phyloP scores from a whole-genome alignment of 1,284 basidiomycete species.

The Meripilus lineatus region DNA sequence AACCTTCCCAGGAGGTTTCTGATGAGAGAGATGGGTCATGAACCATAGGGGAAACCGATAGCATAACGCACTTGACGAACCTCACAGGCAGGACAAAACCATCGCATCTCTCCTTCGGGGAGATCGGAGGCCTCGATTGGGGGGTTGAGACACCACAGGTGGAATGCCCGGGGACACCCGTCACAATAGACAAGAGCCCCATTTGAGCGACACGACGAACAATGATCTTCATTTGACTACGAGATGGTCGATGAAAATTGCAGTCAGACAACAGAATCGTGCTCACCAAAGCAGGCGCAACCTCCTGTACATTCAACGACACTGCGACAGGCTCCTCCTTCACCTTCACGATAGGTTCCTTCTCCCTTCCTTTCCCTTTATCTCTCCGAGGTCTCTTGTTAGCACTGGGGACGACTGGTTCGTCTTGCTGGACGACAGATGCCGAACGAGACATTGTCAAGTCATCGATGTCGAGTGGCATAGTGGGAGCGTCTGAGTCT shows the following conservation, averaged over 20 bases:
- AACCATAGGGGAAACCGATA: constrained; percentile 3
- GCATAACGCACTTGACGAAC: constrained; percentile 53
- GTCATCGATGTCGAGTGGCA: constrained; percentile 46
- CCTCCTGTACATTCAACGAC: constrained; percentile 22
- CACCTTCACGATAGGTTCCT: constrained; percentile 48
- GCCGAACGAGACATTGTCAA: constrained; percentile 51
- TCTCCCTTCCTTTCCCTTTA: constrained; percentile 67
- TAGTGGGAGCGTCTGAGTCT: constrained; percentile 37
- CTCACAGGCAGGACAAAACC: constrained; percentile 87
- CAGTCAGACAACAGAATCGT: constrained; percentile 7
- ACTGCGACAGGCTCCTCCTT: constrained; percentile 63
- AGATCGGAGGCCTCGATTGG: constrained; percentile 87
- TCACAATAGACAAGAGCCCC: constrained; percentile 92
- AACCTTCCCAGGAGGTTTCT: constrained; percentile 60
- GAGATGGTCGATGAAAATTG: constrained; percentile 18
- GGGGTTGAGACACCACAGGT: constrained; percentile 94
- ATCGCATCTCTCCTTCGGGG: constrained; percentile 77
- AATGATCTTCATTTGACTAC: constrained; percentile 90
- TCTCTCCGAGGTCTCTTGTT: constrained; percentile 25
- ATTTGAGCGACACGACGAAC: constrained; percentile 82
- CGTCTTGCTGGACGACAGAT: constrained; percentile 47
- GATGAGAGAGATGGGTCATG: constrained; percentile 12
- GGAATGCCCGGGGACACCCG: constrained; percentile 94
- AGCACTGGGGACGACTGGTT: constrained; percentile 20
- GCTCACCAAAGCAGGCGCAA: constrained; percentile 24